Evolutionary conservation across 2,329 filamentous ascomycete genomes (phyloP).

Genomic region (Sordariomycetes sp.): DNA sequence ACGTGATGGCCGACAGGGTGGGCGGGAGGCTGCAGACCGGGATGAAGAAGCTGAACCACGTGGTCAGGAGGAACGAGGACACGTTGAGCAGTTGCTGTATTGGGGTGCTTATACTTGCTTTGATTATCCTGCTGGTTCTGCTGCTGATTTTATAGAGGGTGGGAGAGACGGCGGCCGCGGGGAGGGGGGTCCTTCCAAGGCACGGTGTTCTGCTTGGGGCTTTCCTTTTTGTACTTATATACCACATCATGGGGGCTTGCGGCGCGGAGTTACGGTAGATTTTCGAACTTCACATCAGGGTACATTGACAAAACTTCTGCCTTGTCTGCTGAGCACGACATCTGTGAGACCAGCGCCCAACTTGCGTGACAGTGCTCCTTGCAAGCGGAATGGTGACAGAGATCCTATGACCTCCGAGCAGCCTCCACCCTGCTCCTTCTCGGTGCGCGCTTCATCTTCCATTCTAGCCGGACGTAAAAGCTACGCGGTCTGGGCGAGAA

Average conservation of each 20-base stretch:
- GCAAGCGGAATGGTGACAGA: too few species aligned
- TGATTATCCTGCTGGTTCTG: conserved; percentile 78
- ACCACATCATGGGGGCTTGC: neutral
- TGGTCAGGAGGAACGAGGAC: conserved; percentile 89
- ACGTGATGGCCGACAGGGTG: conserved; percentile 76
- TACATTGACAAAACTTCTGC: neutral
- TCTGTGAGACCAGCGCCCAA: too few species aligned
- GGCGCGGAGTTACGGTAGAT: neutral
- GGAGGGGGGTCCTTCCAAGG: neutral
- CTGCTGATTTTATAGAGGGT: conserved; percentile 46
- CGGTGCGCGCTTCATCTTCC: too few species aligned
- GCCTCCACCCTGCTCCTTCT: too few species aligned
- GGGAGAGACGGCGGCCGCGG: neutral
- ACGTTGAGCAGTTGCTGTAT: conserved; percentile 83
- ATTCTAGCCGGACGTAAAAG: too few species aligned
- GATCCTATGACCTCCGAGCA: too few species aligned
- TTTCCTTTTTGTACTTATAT: neutral
- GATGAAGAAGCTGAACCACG: conserved; percentile 73
- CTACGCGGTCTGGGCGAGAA: too few species aligned
- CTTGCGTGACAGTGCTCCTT: too few species aligned
- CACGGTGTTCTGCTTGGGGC: neutral
- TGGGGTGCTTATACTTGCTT: conserved; percentile 72
- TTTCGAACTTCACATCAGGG: neutral
- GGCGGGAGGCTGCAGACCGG: conserved; percentile 77
- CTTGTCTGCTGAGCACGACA: neutral